Conservation (phyloP, 192 early-diverging fungal species). For the Cetraspora pellucida region DNA sequence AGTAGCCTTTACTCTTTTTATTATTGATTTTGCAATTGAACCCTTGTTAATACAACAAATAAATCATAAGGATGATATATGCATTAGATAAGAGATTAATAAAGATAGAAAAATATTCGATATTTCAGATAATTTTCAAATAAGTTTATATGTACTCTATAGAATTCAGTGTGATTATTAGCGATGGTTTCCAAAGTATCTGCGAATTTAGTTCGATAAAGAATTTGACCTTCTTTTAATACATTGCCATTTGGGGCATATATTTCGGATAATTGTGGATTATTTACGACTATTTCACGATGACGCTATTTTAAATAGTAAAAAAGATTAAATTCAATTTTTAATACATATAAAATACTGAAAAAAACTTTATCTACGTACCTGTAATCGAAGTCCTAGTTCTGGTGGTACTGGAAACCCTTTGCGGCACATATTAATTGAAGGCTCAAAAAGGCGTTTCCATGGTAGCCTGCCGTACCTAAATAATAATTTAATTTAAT, state of each 20-base stretch:
- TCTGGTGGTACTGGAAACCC: slow-evolving; percentile 68
- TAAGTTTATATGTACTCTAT: background rate
- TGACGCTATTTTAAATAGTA: background rate
- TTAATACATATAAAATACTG: no score
- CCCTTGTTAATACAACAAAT: slow-evolving; percentile 51
- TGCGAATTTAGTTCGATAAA: slow-evolving; percentile 60
- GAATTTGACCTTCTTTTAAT: slow-evolving; percentile 65
- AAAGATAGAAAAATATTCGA: background rate
- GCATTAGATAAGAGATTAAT: background rate
- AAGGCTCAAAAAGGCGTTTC: slow-evolving; percentile 74
- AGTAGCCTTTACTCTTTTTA: slow-evolving; percentile 58
- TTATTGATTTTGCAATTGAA: slow-evolving; percentile 67
- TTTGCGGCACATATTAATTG: slow-evolving; percentile 72
- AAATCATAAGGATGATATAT: background rate
- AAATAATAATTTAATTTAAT: background rate
- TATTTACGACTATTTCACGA: background rate
- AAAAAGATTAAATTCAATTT: no score
- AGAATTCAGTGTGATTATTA: slow-evolving; percentile 54
- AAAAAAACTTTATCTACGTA: no score
- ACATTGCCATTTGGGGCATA: slow-evolving; percentile 75
- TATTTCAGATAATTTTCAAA: background rate
- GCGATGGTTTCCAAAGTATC: slow-evolving; percentile 66
- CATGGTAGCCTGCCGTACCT: slow-evolving; percentile 83
- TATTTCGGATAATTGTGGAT: slow-evolving; percentile 51
- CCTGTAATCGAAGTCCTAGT: slow-evolving; percentile 41